Percentiles rank a stretch among this genome's conserved stretches.
phyloP scores from a whole-genome alignment of 2,329 filamentous ascomycete species.

The Apiospora pterosperma region DNA sequence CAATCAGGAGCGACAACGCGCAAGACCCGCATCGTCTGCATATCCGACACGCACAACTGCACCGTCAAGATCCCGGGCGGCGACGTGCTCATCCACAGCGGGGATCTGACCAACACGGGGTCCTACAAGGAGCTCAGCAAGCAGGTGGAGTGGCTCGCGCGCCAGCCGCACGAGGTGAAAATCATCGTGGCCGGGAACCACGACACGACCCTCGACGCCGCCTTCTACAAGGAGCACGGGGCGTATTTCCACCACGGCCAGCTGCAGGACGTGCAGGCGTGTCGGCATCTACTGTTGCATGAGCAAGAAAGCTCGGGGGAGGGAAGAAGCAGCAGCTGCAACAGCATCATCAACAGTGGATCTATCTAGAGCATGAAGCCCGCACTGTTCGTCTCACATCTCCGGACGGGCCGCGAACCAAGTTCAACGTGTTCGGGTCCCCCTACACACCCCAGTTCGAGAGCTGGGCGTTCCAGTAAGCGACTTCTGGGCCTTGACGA shows the following conservation, averaged over 20 bases:
- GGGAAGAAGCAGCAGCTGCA: conserved; percentile 33
- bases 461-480: conserved; percentile 67
- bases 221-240: conserved; percentile 55
- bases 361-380: conserved; percentile 61
- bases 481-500: too few species aligned
- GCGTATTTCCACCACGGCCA: conserved; percentile 53
- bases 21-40: conserved; percentile 66
- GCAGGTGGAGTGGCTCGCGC: conserved; percentile 1
- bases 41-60: conserved; percentile 74
- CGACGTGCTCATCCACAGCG: conserved; percentile 73
- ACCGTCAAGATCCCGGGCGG: conserved; percentile 63
- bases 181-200: conserved; percentile 72
- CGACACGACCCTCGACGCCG: conserved; percentile 63
- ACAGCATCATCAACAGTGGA: conserved; percentile 46
- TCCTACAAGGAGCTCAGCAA: conserved; percentile 44
- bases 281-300: conserved; percentile 48
- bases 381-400: conserved; percentile 51
- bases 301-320: conserved; percentile 33
- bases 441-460: conserved; percentile 56
- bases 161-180: conserved; percentile 3
- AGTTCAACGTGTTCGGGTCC: conserved; percentile 68
- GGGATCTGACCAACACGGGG: conserved; percentile 74
- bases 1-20: conserved; percentile 21
- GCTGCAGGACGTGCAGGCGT: conserved; percentile 50
- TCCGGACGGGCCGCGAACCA: conserved; percentile 52